These are phyloP conservation scores for Candida chilensis DNA, from an alignment of 805 yeast species.

Conservation along the genomic window DNA sequence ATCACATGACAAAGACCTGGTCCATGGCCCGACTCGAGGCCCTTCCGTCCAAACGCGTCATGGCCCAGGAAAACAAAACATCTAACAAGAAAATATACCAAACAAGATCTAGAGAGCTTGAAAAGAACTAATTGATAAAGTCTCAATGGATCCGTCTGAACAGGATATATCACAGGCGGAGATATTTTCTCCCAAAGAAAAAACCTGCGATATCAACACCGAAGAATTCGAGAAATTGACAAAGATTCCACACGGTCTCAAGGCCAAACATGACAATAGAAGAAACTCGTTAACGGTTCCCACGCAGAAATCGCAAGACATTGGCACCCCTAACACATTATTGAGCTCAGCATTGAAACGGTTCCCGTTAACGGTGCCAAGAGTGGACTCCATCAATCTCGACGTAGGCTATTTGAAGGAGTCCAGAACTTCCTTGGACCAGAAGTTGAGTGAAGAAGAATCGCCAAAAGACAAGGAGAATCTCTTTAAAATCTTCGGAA, in stretches of 20 bases:
- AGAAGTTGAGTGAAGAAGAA: constrained; percentile 1
- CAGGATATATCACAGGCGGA: constrained; percentile 1
- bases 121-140: too few relatives aligned
- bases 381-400: constrained; percentile 7
- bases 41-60: too few relatives aligned
- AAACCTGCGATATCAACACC: constrained; percentile 1
- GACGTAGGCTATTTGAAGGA: constrained; percentile 1
- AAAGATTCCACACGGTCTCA: constrained; percentile 38
- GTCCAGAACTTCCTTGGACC: constrained; percentile 3
- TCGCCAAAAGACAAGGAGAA: not conserved
- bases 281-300: constrained; percentile 11
- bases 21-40: too few relatives aligned
- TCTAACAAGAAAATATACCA: too few relatives aligned
- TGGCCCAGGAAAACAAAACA: too few relatives aligned
- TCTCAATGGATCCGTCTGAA: constrained; percentile 1
- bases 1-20: too few relatives aligned
- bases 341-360: not conserved
- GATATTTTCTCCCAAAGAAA: constrained; percentile 1
- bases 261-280: constrained; percentile 22
- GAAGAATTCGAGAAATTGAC: constrained; percentile 7
- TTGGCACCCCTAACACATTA: not conserved
- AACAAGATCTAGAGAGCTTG: too few relatives aligned
- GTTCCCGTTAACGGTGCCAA: constrained; percentile 17
- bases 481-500: not conserved
- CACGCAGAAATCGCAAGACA: constrained; percentile 6